Base-by-base conservation (phyloP, 2,329 filamentous ascomycete genomes). In the Clarireedia paspali region DNA sequence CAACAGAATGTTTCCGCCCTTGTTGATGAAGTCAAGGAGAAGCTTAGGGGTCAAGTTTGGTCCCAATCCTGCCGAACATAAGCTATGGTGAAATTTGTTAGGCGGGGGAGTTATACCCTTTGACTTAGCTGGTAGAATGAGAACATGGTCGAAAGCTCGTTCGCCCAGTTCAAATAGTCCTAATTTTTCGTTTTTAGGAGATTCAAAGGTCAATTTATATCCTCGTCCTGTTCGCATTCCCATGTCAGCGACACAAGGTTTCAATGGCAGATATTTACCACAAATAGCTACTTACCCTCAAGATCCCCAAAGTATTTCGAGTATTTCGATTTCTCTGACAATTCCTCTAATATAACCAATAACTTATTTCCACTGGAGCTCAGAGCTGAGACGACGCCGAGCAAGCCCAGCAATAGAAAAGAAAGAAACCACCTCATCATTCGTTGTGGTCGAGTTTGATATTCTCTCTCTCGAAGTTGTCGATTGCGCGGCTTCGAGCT, bases 1-100 rank as follows among this genome's bases (percentile, higher is more conserved):
- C 56, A 97, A 76, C 60, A 99, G 80, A 68, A 99, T 82, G 74
- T 99, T 99, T 71, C 94, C 94, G 57, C 94, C 79, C 56, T 85
- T 84, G 73, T 96, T 94, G 76, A 96, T 76, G 74, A 96, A 99
- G 65, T 97, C 83, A 71, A 97, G 81, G 63, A 99, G 82, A 61
- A 86, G 75, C 70, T 90, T 89, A 52, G 94, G 90, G 2, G 89
- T 92, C 70, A 99, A 76, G 64, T 88, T 85, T 62, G 92, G 91
- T 56, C 94, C 94, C 59, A 96, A 88, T 59, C 89, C 88, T 91
- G 45, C 34, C 17, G 14, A 26, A 46, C 44, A 49, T 62, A 26
- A 65, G 57, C 23, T 44, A 46, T 23, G 24, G 53, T 24, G n/a
- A 30, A 39, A 26, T 34, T 20, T 48, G 40, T 52, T 48, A 63